Evolutionary conservation across 2,329 filamentous ascomycete genomes (phyloP).

Genomic region (Alternaria brassicicola): DNA sequence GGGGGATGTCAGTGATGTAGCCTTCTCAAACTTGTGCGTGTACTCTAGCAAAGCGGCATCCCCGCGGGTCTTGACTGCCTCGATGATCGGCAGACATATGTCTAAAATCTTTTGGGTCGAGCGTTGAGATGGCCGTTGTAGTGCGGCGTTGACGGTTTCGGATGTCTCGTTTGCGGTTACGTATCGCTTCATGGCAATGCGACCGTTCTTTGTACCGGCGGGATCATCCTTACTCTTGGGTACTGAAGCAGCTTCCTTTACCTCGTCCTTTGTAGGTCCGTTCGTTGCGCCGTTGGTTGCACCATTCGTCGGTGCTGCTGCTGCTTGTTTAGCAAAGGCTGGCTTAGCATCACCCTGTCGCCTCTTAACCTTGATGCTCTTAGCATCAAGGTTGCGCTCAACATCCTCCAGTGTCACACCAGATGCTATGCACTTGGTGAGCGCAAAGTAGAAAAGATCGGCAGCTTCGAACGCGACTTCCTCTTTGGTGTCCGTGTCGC

Average conservation of each 20-base stretch:
- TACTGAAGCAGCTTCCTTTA: conserved; percentile 60
- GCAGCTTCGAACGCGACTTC: conserved; percentile 94
- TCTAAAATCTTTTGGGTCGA: conserved; percentile 93
- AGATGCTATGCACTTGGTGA: conserved; percentile 84
- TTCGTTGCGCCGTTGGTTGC: conserved; percentile 27
- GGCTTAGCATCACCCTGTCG: conserved; percentile 93
- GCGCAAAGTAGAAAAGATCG: conserved; percentile 92
- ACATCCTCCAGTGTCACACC: conserved; percentile 89
- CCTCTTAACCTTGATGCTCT: conserved; percentile 93
- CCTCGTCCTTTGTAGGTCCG: conserved; percentile 45
- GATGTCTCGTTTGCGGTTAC: conserved; percentile 69
- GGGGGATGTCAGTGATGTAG: conserved; percentile 85
- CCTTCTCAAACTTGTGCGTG: conserved; percentile 98
- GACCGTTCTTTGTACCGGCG: conserved; percentile 57
- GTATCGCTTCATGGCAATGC: conserved; percentile 83
- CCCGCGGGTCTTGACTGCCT: conserved; percentile 80
- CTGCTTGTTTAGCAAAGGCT: conserved; percentile 82
- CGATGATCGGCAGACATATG: conserved; percentile 89
- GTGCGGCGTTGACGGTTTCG: conserved; percentile 71
- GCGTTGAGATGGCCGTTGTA: conserved; percentile 90
- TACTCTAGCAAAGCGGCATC: conserved; percentile 90
- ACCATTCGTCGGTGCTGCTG: conserved; percentile 19
- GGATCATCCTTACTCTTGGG: conserved; percentile 60
- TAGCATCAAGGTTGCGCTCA: conserved; percentile 88
- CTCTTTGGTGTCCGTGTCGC: conserved; percentile 79